Conservation (phyloP, 2,329 filamentous ascomycete genomes). For the Trichoderma afroharzianum region DNA sequence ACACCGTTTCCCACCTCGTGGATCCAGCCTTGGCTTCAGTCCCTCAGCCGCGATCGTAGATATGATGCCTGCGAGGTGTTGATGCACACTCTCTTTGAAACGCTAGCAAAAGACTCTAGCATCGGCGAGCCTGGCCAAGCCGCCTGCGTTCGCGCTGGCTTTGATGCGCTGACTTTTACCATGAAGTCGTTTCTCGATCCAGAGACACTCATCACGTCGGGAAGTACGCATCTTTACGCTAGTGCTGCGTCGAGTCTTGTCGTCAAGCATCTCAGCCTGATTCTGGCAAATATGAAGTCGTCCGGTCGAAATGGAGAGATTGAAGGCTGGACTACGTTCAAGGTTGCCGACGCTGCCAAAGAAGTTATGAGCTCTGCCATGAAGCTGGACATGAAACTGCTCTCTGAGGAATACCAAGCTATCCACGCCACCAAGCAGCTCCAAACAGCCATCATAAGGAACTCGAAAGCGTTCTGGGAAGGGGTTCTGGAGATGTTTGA, state of each 20-base stretch:
- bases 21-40: conserved; percentile 73
- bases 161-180: conserved; percentile 57
- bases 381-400: conserved; percentile 43
- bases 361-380: conserved; percentile 52
- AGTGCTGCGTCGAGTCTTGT: conserved; percentile 64
- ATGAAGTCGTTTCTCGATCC: conserved; percentile 53
- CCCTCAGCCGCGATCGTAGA: conserved; percentile 70
- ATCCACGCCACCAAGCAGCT: conserved; percentile 59
- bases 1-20: conserved; percentile 69
- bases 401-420: conserved; percentile 47
- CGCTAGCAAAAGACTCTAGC: conserved; percentile 51
- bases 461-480: conserved; percentile 51
- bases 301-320: conserved; percentile 18
- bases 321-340: conserved; percentile 39
- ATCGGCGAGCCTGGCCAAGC: conserved; percentile 57
- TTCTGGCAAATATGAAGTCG: conserved; percentile 41
- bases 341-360: conserved; percentile 43
- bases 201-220: conserved; percentile 41
- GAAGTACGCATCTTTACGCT: conserved; percentile 58
- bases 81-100: conserved; percentile 68
- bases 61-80: conserved; percentile 79
- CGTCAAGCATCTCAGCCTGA: conserved; percentile 58
- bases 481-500: conserved; percentile 67
- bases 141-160: conserved; percentile 61
- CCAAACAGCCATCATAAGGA: conserved; percentile 63